phyloP scores from a whole-genome alignment of 1,284 basidiomycete species.

The Apiotrichum siamense region DNA sequence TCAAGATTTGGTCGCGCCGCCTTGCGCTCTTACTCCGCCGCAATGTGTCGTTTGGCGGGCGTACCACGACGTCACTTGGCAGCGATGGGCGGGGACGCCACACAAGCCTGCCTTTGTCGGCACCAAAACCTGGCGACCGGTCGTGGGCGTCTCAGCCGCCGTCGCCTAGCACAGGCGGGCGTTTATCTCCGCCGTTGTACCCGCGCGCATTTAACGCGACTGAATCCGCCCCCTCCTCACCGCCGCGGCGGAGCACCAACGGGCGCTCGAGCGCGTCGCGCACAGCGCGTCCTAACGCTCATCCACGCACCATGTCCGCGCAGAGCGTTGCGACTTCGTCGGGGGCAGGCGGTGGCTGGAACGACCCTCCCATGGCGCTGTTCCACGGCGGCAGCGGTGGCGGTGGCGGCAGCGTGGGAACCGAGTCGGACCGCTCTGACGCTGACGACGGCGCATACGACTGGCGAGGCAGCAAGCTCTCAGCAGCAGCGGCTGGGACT shows the following conservation, averaged over 20 bases:
- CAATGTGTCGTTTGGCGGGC: neutral
- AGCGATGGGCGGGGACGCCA: neutral
- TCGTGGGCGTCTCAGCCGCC: slow-evolving; percentile 8
- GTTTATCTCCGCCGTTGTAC: neutral
- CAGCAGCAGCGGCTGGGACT: slow-evolving; percentile 3
- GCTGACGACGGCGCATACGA: slow-evolving; percentile 5
- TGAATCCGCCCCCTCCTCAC: neutral
- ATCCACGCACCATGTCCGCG: neutral
- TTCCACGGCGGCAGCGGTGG: no score
- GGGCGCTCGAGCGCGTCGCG: neutral
- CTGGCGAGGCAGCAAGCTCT: neutral
- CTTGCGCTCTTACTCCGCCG: slow-evolving; percentile 3
- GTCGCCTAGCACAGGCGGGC: neutral
- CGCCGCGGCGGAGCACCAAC: neutral
- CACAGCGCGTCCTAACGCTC: neutral
- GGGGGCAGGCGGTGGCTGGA: slow-evolving; percentile 34
- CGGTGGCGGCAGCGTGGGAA: no score
- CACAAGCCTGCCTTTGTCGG: slow-evolving; percentile 6
- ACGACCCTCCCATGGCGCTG: slow-evolving; percentile 39
- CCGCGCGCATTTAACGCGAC: slow-evolving; percentile 1
- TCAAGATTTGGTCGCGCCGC: slow-evolving; percentile 7
- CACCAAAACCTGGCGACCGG: neutral
- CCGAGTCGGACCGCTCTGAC: no score
- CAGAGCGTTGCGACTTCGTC: no score
- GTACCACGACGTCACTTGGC: no score